Evolutionary conservation across 2,329 filamentous ascomycete genomes (phyloP).

Genomic region (Trichoderma pleuroti): DNA sequence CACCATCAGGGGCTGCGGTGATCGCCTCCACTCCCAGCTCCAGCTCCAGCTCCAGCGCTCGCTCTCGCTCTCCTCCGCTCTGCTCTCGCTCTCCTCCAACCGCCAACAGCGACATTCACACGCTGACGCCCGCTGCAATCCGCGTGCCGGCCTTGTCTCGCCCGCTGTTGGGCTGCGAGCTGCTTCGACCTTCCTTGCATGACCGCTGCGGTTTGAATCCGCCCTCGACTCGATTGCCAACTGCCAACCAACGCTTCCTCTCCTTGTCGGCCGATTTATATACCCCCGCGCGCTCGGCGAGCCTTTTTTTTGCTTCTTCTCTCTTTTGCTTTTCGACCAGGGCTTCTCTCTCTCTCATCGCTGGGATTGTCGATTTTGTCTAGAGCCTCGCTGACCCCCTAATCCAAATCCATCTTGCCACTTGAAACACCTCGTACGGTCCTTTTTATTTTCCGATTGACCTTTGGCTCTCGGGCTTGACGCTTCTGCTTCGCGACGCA

Average conservation of each 20-base stretch:
- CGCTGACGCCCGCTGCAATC: not conserved
- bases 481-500: not conserved
- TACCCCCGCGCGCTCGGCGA: not conserved
- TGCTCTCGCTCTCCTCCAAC: not conserved
- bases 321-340: not conserved
- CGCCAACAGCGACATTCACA: not conserved
- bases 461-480: not conserved
- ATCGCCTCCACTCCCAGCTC: not conserved
- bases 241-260: not conserved
- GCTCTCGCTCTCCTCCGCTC: not conserved
- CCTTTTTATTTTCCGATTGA: not conserved
- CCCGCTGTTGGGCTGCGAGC: not conserved
- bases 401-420: not conserved
- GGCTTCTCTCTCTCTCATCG: not conserved
- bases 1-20: conserved; percentile 9
- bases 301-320: not conserved
- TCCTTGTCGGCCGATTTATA: not conserved
- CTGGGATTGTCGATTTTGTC: not conserved
- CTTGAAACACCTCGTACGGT: conserved; percentile 1
- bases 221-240: not conserved
- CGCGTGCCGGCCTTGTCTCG: not conserved
- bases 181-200: not conserved
- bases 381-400: not conserved
- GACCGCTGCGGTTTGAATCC: not conserved
- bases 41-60: not conserved